Evolutionary conservation across 768 basidiomycete species (phyloP).

Genomic region (Mycena rebaudengoi): DNA sequence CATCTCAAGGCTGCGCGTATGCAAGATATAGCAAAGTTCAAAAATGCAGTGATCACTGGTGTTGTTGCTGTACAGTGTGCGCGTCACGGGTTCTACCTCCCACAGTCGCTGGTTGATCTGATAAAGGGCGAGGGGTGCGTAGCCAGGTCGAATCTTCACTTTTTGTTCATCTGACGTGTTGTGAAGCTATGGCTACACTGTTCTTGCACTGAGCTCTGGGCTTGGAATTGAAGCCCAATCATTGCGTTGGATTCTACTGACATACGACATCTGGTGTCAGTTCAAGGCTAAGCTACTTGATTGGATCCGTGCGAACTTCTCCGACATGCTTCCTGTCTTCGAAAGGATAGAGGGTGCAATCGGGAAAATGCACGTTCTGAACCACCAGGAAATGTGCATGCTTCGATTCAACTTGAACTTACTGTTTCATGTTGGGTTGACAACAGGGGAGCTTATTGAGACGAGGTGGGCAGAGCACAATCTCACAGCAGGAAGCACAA

Average conservation of each 20-base stretch:
- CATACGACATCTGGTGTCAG: constrained; percentile 18
- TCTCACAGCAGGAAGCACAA: no score
- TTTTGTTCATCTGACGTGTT: background rate
- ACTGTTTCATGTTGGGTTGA: background rate
- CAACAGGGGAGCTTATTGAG: constrained; percentile 21
- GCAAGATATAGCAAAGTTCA: constrained; percentile 18
- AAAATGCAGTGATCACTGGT: background rate
- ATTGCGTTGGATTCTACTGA: background rate
- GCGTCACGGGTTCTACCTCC: constrained; percentile 8
- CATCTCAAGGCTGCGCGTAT: constrained; percentile 9
- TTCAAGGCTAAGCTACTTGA: background rate
- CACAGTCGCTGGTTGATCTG: background rate
- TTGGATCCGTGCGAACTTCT: background rate
- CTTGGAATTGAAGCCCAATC: background rate
- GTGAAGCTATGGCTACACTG: no score
- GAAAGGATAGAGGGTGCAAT: constrained; percentile 1
- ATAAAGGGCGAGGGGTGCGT: constrained; percentile 7
- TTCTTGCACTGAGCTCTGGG: no score
- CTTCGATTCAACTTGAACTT: constrained; percentile 1
- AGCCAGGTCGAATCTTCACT: no score
- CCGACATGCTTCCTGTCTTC: background rate
- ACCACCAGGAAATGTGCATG: constrained; percentile 6
- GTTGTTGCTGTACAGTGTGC: constrained; percentile 17
- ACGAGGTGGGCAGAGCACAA: constrained; percentile 21
- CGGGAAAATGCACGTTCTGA: constrained; percentile 15